phyloP scores from a whole-genome alignment of 352 stramenopile genomes.

The Globisporangium recalcitrans region DNA sequence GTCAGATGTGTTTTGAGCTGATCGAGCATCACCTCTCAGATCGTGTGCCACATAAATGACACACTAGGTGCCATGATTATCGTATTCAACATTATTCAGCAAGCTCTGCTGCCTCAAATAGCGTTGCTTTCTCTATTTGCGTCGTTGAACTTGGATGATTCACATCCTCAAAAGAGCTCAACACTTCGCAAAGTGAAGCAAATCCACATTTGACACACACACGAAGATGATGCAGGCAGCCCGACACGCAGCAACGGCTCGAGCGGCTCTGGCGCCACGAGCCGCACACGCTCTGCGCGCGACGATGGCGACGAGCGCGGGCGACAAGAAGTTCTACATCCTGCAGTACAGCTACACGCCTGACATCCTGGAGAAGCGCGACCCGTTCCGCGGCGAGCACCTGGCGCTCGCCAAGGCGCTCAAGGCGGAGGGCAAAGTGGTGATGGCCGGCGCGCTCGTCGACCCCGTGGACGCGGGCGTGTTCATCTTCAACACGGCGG shows the following conservation, averaged over 20 bases:
- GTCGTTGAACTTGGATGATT: too few relatives aligned
- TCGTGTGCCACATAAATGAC: too few relatives aligned
- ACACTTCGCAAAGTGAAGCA: too few relatives aligned
- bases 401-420: conserved; percentile 40
- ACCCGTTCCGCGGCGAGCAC: conserved; percentile 61
- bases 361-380: conserved; percentile 71
- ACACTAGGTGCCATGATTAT: too few relatives aligned
- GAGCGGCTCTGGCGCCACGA: neutral
- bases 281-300: conserved; percentile 10
- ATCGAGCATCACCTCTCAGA: too few relatives aligned
- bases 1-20: too few relatives aligned
- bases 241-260: neutral
- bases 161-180: too few relatives aligned
- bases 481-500: conserved; percentile 57
- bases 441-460: conserved; percentile 70
- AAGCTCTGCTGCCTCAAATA: too few relatives aligned
- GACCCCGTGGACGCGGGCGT: conserved; percentile 54
- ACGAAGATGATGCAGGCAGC: neutral
- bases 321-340: conserved; percentile 63
- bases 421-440: conserved; percentile 51
- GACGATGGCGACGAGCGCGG: conserved; percentile 31
- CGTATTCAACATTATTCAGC: too few relatives aligned
- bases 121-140: too few relatives aligned
- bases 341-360: conserved; percentile 69
- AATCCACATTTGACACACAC: neutral